Conservation (phyloP, 2,329 filamentous ascomycete genomes). For the Tolypocladium cylindrosporum region DNA sequence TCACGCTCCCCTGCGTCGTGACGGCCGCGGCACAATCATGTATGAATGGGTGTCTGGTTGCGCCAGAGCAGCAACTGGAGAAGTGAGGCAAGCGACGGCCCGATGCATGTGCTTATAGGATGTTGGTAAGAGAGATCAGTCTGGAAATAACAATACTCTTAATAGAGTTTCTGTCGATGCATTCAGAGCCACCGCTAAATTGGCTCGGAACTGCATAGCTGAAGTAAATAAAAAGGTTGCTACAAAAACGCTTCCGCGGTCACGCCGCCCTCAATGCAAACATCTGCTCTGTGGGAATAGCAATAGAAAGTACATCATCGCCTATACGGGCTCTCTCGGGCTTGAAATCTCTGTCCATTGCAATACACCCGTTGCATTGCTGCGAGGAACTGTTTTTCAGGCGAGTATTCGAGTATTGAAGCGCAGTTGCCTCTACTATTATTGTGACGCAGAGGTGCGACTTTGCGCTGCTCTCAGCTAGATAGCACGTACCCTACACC, state of each 20-base stretch:
- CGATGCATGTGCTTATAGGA: background rate
- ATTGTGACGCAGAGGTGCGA: background rate
- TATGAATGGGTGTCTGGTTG: background rate
- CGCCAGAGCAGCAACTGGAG: background rate
- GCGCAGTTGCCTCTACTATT: too few relatives aligned
- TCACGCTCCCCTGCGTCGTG: background rate
- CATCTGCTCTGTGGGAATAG: too few relatives aligned
- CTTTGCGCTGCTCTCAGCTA: background rate
- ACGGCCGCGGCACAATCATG: background rate
- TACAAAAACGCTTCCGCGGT: background rate
- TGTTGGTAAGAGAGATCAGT: background rate
- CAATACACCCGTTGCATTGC: background rate
- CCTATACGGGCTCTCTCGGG: background rate
- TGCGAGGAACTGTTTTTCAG: background rate
- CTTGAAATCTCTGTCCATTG: background rate
- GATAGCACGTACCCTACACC: background rate
- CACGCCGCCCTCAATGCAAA: background rate
- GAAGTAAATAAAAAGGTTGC: background rate
- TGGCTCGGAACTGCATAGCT: too few relatives aligned
- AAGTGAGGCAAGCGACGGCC: background rate
- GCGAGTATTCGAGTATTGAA: too few relatives aligned
- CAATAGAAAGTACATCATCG: too few relatives aligned
- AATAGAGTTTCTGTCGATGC: background rate
- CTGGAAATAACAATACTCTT: background rate
- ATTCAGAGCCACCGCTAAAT: background rate